Conservation (phyloP, 2,329 filamentous ascomycete species). For the Epichloe gansuensis region DNA sequence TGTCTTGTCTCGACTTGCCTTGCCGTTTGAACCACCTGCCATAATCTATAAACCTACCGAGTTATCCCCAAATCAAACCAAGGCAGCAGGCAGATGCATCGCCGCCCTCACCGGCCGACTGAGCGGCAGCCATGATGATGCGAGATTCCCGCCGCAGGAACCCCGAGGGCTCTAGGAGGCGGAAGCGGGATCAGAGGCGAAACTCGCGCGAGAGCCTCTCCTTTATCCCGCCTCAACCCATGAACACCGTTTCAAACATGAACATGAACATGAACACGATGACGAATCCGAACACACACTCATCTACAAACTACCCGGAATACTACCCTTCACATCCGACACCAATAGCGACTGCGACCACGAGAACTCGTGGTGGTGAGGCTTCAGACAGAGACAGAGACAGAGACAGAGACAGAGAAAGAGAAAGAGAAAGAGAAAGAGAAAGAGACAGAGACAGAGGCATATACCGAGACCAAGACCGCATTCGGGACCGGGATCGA, state of each 20-base stretch:
- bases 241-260: slow-evolving; percentile 7
- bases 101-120: slow-evolving; percentile 9
- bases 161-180: slow-evolving; percentile 41
- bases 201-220: slow-evolving; percentile 18
- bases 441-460: neutral
- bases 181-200: slow-evolving; percentile 24
- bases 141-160: slow-evolving; percentile 42
- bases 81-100: slow-evolving; percentile 6
- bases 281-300: slow-evolving; percentile 1
- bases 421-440: no score
- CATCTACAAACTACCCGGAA: slow-evolving; percentile 1
- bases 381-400: neutral
- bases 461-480: neutral
- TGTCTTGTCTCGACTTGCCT: neutral
- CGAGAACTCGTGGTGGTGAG: neutral
- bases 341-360: slow-evolving; percentile 6
- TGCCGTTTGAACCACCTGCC: neutral
- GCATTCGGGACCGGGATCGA: neutral
- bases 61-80: neutral
- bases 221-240: slow-evolving; percentile 9
- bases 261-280: slow-evolving; percentile 5
- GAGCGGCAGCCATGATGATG: slow-evolving; percentile 38
- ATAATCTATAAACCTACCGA: neutral
- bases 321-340: slow-evolving; percentile 5
- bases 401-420: neutral